A percentile compares a stretch with the other conserved stretches of the same genome.
These are phyloP conservation scores for Rubia balearica DNA, from an alignment of 305 asterid species.

Conservation along the genomic window DNA sequence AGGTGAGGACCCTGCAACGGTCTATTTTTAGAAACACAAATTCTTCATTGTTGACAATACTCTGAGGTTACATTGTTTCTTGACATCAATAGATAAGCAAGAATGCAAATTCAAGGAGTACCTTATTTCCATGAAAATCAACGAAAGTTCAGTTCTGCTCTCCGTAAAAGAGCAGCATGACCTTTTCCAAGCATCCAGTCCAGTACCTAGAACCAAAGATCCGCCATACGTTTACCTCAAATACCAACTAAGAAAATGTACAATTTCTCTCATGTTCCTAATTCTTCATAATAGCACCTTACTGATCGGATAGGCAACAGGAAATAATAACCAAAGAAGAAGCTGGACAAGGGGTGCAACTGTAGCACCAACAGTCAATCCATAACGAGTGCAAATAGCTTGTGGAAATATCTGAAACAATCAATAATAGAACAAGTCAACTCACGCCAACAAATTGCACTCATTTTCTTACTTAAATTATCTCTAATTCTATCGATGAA, in stretches of 20 bases:
- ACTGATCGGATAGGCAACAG: constrained; percentile 89
- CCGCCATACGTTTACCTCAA: background rate
- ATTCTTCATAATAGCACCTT: constrained; percentile 43
- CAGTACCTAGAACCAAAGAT: constrained; percentile 48
- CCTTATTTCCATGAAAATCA: constrained; percentile 98
- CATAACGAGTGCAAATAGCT: constrained; percentile 95
- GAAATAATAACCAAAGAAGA: constrained; percentile 88
- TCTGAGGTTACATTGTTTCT: background rate
- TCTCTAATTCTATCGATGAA: constrained; percentile 8
- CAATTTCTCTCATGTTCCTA: background rate
- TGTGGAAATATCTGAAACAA: constrained; percentile 80
- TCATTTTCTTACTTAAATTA: constrained; percentile 12
- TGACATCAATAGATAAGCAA: background rate
- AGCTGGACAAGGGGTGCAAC: constrained; percentile 82
- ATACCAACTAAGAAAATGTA: background rate
- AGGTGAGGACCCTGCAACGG: background rate
- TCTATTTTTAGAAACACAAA: background rate
- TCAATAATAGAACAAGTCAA: background rate
- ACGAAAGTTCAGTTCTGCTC: constrained; percentile 97
- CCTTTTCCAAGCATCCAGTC: constrained; percentile 99
- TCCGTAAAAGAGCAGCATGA: constrained; percentile 80
- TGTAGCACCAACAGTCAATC: constrained; percentile 86
- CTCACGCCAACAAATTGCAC: constrained; percentile 12
- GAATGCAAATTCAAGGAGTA: constrained; percentile 10
- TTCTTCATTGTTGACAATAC: constrained; percentile 1